Percentiles rank a stretch among this genome's conserved stretches.
These are phyloP conservation scores for Solanum infundibuliforme DNA, from an alignment of 257 asterid species.

Conservation along the genomic window DNA sequence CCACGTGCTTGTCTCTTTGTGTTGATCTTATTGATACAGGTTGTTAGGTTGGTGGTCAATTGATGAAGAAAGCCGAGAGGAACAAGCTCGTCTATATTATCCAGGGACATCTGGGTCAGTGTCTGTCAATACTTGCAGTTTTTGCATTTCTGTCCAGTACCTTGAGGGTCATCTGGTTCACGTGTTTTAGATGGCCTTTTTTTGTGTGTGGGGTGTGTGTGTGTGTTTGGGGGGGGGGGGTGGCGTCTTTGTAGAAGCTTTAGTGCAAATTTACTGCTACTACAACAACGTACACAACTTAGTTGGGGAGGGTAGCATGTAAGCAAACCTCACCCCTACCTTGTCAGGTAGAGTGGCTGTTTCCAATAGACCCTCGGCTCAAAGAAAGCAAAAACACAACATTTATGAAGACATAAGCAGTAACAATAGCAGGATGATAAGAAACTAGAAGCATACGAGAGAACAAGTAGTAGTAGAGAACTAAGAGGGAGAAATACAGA, in stretches of 20 bases:
- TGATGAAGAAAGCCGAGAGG: slow-evolving; percentile 91
- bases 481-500: not conserved
- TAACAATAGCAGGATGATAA: not conserved
- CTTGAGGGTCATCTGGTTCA: not conserved
- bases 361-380: not conserved
- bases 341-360: not conserved
- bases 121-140: not conserved
- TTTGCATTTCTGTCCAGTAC: not conserved
- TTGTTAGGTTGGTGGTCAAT: slow-evolving; percentile 98
- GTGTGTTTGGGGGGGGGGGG: rapidly evolving
- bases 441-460: not conserved
- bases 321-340: not conserved
- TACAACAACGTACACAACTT: not conserved
- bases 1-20: slow-evolving; percentile 2
- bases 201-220: not conserved
- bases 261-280: not conserved
- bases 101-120: slow-evolving; percentile 64
- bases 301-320: not conserved
- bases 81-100: slow-evolving; percentile 76
- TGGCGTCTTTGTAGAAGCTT: not conserved
- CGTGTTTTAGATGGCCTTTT: not conserved
- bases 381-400: not conserved
- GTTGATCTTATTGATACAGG: slow-evolving; percentile 25
- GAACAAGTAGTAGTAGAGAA: not conserved
- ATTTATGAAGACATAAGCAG: not conserved